Conservation (phyloP, 345 rosid genomes). For the Eucalyptus cloeziana region DNA sequence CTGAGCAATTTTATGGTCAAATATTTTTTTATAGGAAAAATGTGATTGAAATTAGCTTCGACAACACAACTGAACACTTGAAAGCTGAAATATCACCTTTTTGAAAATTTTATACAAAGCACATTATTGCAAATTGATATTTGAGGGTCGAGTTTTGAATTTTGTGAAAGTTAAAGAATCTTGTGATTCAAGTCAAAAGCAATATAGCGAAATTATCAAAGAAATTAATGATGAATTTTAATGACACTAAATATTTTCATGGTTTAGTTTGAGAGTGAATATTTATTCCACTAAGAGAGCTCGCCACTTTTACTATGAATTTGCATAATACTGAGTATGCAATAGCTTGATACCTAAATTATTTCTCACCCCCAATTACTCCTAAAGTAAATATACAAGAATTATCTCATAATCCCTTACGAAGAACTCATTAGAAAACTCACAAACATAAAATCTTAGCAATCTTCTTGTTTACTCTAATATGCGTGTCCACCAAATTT, state of each 20-base stretch:
- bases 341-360: background rate
- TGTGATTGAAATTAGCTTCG: background rate
- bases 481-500: background rate
- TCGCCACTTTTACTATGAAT: background rate
- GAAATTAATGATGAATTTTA: background rate
- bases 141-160: background rate
- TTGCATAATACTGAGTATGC: background rate
- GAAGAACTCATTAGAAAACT: background rate
- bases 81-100: background rate
- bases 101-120: background rate
- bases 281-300: background rate
- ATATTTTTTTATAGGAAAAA: background rate
- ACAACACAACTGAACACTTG: background rate
- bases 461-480: background rate
- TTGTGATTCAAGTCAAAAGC: background rate
- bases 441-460: background rate
- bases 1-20: background rate
- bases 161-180: background rate
- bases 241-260: too few relatives aligned
- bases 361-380: background rate
- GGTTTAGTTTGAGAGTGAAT: background rate
- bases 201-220: too few relatives aligned
- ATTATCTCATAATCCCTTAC: background rate
- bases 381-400: background rate
- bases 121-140: background rate